Evolutionary conservation across 163 green algal genomes (phyloP), one percentile per base, ranked within the genome.

Genomic region (Volvox carteri): DNA sequence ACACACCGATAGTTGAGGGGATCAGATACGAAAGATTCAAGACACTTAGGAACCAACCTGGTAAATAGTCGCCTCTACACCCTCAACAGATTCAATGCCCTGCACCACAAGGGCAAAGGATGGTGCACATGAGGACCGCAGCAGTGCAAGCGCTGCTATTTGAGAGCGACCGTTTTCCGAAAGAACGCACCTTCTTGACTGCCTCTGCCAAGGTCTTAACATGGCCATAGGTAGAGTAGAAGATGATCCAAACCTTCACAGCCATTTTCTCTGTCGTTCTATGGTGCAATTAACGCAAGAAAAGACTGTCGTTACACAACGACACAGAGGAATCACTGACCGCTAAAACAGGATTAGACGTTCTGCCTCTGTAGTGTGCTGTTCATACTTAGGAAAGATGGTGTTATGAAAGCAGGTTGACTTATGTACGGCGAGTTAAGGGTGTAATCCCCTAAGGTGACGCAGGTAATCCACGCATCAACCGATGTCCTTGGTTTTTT

Each of bases 71-170:
- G 89, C 96, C 86, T 97, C 94, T 28, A 92, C 90, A 23, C 95
- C 96, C n/a, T 95, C 93, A 4, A 98, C 94, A 0, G 86, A 90
- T 65, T 98, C 92, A 5, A 95, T 87, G 33, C 95, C 93, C 84
- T 95, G 79, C 70, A 86, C 65, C 8, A 8, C 11, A 4, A 48
- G 23, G 23, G 75, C 30, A 23, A 75, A 39, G 30, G 25, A 8
- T n/a, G n/a, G n/a, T n/a, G n/a, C n/a, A n/a, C n/a, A 41, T 65
- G 5, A 65, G 2, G 2, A 50, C 5, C 68, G 30, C 68, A 33
- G 37, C 30, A 3, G 37, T 52, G 12, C 6, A 50, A 50, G 68
- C 68, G 68, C 33, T 46, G 30, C 19, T 65, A 12, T 5, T 28
- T 28, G 68, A 14, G 50, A 77, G 37, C 33, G 37, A 18, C 5